Conservation (phyloP, 371 early-diverging fungal genomes). For the Phascolomyces articulosus region DNA sequence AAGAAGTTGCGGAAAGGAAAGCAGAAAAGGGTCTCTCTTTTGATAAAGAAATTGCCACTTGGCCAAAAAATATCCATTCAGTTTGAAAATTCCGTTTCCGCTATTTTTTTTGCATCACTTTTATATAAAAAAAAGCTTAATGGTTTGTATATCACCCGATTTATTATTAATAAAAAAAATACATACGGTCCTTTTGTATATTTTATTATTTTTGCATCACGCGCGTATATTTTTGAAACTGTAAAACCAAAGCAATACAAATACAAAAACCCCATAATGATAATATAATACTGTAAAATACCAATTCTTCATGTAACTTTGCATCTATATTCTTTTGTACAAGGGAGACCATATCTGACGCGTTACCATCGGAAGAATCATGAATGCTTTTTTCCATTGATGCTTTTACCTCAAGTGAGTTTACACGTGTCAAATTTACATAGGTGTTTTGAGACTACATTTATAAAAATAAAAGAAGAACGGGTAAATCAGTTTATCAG, state of each 20-base stretch:
- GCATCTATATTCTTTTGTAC: background rate
- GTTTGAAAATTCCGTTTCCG: background rate
- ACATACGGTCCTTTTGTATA: too few species aligned
- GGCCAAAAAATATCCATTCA: background rate
- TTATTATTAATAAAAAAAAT: too few species aligned
- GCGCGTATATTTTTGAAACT: background rate
- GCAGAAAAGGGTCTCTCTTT: background rate
- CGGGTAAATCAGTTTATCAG: too few species aligned
- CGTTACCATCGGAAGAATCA: background rate
- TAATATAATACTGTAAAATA: slow-evolving; percentile 7
- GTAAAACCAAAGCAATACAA: background rate
- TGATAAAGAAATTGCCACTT: background rate
- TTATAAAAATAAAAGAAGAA: too few species aligned
- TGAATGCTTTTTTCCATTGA: background rate
- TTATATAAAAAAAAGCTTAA: too few species aligned
- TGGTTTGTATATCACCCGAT: slow-evolving; percentile 1
- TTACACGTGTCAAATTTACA: slow-evolving; percentile 16
- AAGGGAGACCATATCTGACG: background rate
- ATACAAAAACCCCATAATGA: slow-evolving; percentile 4
- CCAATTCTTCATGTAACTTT: background rate
- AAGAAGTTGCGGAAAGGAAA: slow-evolving; percentile 11
- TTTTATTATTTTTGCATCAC: background rate
- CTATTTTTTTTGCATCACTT: background rate
- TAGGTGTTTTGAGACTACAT: slow-evolving; percentile 13
- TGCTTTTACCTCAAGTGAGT: background rate